Base-by-base conservation (phyloP, 1,284 basidiomycete species). In the Exobasidium rhododendri region DNA sequence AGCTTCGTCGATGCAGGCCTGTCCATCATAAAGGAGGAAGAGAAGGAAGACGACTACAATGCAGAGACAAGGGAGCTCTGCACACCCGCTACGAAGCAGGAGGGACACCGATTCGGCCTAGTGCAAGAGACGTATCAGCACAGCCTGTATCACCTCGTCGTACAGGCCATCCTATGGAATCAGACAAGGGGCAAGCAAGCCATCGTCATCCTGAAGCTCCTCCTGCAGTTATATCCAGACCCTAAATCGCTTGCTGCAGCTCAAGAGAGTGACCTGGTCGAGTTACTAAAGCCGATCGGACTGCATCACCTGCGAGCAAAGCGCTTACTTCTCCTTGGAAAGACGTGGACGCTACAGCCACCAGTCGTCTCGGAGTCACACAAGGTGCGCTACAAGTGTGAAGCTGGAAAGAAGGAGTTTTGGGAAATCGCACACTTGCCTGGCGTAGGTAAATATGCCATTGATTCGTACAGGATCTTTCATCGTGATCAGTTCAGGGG, bases 101-200 rank as follows among this genome's bases (percentile, higher is more conserved):
- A 40, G 35, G 35, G 17, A 10, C 17, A 47, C 11, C 11, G 17
- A 47, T 50, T 50, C 28, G 24, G 47, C 3, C 20, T 50, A 24
- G 26, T 50, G 22, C 47, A 50, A 50, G 47, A 50, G 28, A 13
- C 14, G 28, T 50, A 24, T 24, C 47, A 50, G 24, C 47, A 50
- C 20, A 50, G 28, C 20, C 26, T 50, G 13, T 50, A 50, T 26
- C 47, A 50, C 13, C 28, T 50, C 22, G 13, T 50, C 24, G 47
- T 50, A 50, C 47, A 50, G 26, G 47, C 47, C 14, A 50, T 50
- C 4, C 20, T 50, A 6, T 50, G 47, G 47, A 50, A 50, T 50
- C 47, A 50, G 28, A 50, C 47, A 50, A 50, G 47, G 28, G 47
- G 47, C 4, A 50, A 50, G 13, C 47, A 50, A 50, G 47, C 47